Percentiles rank a stretch among this genome's conserved stretches.
Evolutionary conservation across 306 rosid genomes (phyloP).

Genomic region (Heteromeles arbutifolia): DNA sequence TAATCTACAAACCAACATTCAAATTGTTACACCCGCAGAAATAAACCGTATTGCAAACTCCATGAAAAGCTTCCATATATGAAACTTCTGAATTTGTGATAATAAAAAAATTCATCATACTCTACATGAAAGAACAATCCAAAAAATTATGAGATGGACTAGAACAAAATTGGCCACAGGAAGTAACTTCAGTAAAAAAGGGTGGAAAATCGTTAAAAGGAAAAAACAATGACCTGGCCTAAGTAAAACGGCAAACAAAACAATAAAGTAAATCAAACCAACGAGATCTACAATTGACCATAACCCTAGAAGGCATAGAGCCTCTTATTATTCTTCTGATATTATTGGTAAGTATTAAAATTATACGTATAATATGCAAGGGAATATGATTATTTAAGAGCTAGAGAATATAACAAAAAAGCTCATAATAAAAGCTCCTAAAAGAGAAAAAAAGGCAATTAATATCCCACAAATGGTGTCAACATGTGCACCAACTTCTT

Average conservation of each 20-base stretch:
- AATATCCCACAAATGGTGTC: background rate
- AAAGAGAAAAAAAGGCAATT: background rate
- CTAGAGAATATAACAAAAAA: background rate
- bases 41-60: conserved; percentile 25
- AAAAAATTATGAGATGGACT: background rate
- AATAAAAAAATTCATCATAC: background rate
- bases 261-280: background rate
- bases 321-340: background rate
- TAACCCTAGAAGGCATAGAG: background rate
- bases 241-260: background rate
- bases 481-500: background rate
- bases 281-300: background rate
- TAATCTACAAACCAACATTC: conserved; percentile 46
- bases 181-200: background rate
- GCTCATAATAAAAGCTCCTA: background rate
- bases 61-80: conserved; percentile 13
- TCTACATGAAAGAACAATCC: background rate
- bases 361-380: background rate
- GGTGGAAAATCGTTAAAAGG: background rate
- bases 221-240: background rate
- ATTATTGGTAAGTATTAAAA: background rate
- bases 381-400: background rate
- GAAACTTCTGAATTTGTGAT: background rate
- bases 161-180: background rate
- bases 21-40: conserved; percentile 43